Evolutionary conservation across 2,329 filamentous ascomycete genomes (phyloP).

Genomic region (Aspergillus glaucus): DNA sequence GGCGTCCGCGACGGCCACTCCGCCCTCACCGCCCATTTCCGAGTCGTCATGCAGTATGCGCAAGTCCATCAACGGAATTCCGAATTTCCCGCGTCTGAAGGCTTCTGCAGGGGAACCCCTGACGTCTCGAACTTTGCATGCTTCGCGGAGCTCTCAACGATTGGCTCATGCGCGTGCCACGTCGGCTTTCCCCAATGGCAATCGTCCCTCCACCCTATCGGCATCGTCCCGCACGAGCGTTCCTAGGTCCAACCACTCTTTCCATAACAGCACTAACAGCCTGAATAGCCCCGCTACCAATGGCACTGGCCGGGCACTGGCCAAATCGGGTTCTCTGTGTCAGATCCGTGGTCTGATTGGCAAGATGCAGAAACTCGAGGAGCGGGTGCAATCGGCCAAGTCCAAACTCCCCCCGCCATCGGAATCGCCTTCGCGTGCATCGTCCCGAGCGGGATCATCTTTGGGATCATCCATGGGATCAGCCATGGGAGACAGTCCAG

Average conservation of each 20-base stretch:
- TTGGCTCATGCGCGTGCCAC: slow-evolving; percentile 49
- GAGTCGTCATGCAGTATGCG: slow-evolving; percentile 64
- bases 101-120: slow-evolving; percentile 44
- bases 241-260: slow-evolving; percentile 15
- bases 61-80: slow-evolving; percentile 47
- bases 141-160: slow-evolving; percentile 31
- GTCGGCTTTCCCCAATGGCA: slow-evolving; percentile 47
- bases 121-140: slow-evolving; percentile 50
- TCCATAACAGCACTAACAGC: slow-evolving; percentile 10
- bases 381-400: slow-evolving; percentile 81
- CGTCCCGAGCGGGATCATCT: slow-evolving; percentile 58
- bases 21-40: slow-evolving; percentile 89
- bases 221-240: slow-evolving; percentile 32
- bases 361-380: slow-evolving; percentile 95
- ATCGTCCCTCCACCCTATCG: slow-evolving; percentile 39
- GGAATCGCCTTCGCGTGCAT: slow-evolving; percentile 69
- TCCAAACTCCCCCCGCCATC: slow-evolving; percentile 84
- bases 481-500: slow-evolving; percentile 40
- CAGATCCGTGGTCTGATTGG: slow-evolving; percentile 92
- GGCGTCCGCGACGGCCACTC: slow-evolving; percentile 65
- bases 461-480: slow-evolving; percentile 48
- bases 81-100: slow-evolving; percentile 41
- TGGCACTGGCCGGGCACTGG: slow-evolving; percentile 41
- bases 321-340: slow-evolving; percentile 67
- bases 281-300: slow-evolving; percentile 34